These are phyloP conservation scores for Clarireedia homoeocarpa DNA, from an alignment of 2,329 filamentous ascomycete species.

Conservation along the genomic window DNA sequence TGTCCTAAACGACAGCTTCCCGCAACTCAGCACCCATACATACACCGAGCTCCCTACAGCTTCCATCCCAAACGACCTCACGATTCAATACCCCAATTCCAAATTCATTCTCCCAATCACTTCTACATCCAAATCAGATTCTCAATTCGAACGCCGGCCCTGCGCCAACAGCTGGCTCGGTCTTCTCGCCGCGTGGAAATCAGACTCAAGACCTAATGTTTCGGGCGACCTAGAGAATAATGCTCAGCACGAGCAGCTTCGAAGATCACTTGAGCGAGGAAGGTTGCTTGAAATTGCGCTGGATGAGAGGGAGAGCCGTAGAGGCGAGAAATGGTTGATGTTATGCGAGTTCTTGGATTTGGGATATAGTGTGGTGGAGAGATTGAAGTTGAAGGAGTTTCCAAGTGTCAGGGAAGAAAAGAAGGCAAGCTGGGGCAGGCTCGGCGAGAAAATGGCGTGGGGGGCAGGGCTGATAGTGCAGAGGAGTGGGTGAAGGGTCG, in stretches of 20 bases:
- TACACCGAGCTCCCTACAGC: background rate
- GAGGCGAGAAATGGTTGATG: constrained; percentile 7
- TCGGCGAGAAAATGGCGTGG: background rate
- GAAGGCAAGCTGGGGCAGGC: background rate
- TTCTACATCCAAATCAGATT: background rate
- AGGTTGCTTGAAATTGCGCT: constrained; percentile 1
- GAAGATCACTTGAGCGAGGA: background rate
- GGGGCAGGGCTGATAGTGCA: background rate
- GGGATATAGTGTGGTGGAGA: constrained; percentile 8
- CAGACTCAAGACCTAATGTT: background rate
- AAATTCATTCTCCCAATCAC: constrained; percentile 2
- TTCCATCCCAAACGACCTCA: background rate
- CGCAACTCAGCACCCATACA: background rate
- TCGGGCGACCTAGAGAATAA: background rate
- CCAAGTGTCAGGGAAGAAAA: background rate
- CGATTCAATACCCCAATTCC: constrained; percentile 1
- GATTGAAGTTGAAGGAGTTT: constrained; percentile 8
- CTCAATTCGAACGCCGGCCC: background rate
- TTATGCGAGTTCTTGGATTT: constrained; percentile 6
- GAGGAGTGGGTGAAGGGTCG: background rate
- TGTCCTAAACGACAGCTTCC: background rate
- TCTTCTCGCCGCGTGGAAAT: constrained; percentile 2
- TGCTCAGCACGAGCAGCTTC: background rate
- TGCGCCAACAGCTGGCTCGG: constrained; percentile 6
- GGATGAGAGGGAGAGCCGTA: background rate